Base-by-base conservation (phyloP, 768 basidiomycete genomes). In the Rhizopogon rudus region DNA sequence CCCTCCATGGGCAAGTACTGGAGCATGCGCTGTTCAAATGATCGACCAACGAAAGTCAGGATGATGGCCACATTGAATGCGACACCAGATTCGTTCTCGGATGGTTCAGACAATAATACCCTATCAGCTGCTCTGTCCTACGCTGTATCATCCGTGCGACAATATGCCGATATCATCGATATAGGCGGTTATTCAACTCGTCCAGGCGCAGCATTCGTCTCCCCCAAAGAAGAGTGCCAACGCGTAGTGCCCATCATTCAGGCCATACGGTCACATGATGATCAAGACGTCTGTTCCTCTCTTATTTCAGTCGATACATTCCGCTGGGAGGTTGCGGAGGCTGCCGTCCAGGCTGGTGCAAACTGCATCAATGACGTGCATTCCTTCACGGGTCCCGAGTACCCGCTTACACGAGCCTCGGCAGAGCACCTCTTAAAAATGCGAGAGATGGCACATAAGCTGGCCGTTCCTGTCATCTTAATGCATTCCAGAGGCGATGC, bases 31-130 rank as follows among this genome's bases (percentile, higher is more conserved):
- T 73, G 59, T 42, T 63, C 29, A 49, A 55, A 57, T 31, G 31
- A 54, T 6, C 60, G 59, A 0, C 60, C 60, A 4, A 64, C 58
- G 25, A 79, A 76, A 61, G 88, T 91, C 1, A 79, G 81, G 54
- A 66, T 98, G 55, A 98, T 98, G 96, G 88, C 88, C 0, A 97
- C 91, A 1, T 79, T 99, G 54, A 98, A 98, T 66, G 80, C 81
- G 6, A 98, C 96, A 0, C 95, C 96, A 2, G 96, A 99, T 71
- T 97, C 95, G 0, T 98, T 98, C 72, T 98, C 95, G 0, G 94
- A 98, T 58, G 93, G 93, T 9, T 78, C 84, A 1, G 65, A 70
- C 17, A 76, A 88, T 67, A 75, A 79, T 57, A 77, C 77, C 0
- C 60, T 85, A 10, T 60, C 77, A 0, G 66, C 75, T 9, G 89